Base-by-base conservation (phyloP, 495 filamentous ascomycete genomes). In the Friedmanniomyces simplex region DNA sequence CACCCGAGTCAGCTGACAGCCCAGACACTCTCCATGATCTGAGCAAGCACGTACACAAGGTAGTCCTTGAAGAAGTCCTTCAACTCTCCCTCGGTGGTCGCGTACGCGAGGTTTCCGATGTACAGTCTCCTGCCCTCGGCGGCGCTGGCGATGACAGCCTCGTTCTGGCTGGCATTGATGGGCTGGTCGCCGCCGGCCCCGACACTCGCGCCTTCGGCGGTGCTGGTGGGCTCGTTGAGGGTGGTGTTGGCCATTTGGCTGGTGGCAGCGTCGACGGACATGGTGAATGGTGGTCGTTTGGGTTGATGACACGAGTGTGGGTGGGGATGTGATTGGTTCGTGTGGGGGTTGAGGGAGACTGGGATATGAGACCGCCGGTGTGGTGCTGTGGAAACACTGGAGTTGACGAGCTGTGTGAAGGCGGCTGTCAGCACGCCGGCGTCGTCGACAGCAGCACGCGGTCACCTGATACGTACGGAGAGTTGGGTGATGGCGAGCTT, bases 91-190 rank as follows among this genome's bases (percentile, higher is more conserved):
- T 97, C 93, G 69, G 90, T 94, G 80, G 93, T 97, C 82, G 93
- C 90, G 73, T 98, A 97, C 56, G 93, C 93, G 81, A 98, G 89
- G 78, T 98, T 98, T 74, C 93, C 93, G 78, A 97, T 97, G 77
- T 98, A 98, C 62, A 98, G 82, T 77, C 93, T 89, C 79, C 93
- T 88, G 71, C 93, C 94, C 77, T 98, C 93, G 72, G 93, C 90
- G 70, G 93, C 93, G 77, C 89, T 95, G 75, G 90, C 89, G 68
- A 90, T 83, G 62, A 91, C 91, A 69, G 91, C 91, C 71, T 93
- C 89, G 66, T 89, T 83, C 78, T 84, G 77, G 50, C 77, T 76
- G 65, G 78, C 77, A 59, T 75, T 74, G 67, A 69, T 74, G 57
- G 79, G 63, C 63, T 72, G 64, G 60, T 68, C 64, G 59, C 68